phyloP scores from a whole-genome alignment of 768 basidiomycete genomes.

The Pisolithus orientalis region DNA sequence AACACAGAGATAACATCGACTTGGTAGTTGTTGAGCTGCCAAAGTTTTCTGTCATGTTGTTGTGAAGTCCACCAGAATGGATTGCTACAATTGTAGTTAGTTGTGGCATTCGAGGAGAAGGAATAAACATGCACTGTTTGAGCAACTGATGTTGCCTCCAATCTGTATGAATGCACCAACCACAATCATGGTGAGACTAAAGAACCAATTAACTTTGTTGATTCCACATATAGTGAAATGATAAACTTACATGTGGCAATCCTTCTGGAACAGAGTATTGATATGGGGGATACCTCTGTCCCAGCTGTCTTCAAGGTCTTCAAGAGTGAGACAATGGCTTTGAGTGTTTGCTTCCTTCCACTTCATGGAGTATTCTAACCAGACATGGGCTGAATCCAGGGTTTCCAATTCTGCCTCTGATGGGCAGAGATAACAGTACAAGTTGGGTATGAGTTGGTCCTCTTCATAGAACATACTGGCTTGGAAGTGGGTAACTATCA shows the following conservation, averaged over 20 bases:
- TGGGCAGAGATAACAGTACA: slow-evolving; percentile 94
- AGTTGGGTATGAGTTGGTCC: slow-evolving; percentile 91
- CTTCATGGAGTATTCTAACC: slow-evolving; percentile 99
- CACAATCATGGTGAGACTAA: slow-evolving; percentile 90
- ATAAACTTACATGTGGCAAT: slow-evolving; percentile 73
- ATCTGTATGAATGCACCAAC: slow-evolving; percentile 96
- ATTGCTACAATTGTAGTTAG: slow-evolving; percentile 48
- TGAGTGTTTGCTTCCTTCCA: slow-evolving; percentile 98
- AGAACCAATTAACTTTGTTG: slow-evolving; percentile 4
- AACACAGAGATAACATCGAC: slow-evolving; percentile 98
- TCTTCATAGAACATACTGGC: slow-evolving; percentile 97
- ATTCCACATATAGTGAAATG: too few species aligned
- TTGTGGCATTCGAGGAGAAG: neutral
- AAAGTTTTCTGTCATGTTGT: slow-evolving; percentile 91
- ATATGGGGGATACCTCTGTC: slow-evolving; percentile 98
- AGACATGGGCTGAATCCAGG: slow-evolving; percentile 95
- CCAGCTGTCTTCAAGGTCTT: slow-evolving; percentile 98
- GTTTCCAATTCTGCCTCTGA: slow-evolving; percentile 99
- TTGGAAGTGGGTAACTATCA: slow-evolving; percentile 91
- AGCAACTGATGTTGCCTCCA: slow-evolving; percentile 97
- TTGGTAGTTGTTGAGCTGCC: slow-evolving; percentile 97
- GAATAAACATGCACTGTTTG: slow-evolving; percentile 59
- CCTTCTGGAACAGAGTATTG: slow-evolving; percentile 99
- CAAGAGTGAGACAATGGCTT: slow-evolving; percentile 91
- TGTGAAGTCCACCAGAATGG: slow-evolving; percentile 99